These are phyloP conservation scores for Chaetomium globosum DNA, from an alignment of 2,329 filamentous ascomycete species.

Conservation along the genomic window DNA sequence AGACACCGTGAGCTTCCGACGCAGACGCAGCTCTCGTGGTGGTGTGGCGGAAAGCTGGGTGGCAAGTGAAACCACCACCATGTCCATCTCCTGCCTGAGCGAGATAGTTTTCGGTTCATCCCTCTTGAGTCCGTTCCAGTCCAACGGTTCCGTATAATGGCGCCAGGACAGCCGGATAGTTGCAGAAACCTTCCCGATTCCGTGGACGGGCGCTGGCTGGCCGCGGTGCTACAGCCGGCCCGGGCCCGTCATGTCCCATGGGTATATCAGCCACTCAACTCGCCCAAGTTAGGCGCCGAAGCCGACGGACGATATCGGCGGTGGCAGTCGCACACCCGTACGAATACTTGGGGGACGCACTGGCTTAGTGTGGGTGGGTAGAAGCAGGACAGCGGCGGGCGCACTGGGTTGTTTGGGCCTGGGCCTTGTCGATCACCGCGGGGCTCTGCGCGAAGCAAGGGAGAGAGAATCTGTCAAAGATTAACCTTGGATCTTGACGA, in stretches of 20 bases:
- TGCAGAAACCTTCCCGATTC: slow-evolving; percentile 8
- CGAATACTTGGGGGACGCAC: background rate
- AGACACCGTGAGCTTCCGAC: background rate
- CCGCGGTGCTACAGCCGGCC: slow-evolving; percentile 12
- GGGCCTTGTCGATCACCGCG: slow-evolving; percentile 6
- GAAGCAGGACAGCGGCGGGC: background rate
- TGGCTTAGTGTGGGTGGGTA: background rate
- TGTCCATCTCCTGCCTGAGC: background rate
- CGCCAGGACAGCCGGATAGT: background rate
- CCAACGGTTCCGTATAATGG: background rate
- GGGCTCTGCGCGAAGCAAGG: slow-evolving; percentile 5
- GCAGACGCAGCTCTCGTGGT: background rate
- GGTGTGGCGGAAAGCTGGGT: background rate
- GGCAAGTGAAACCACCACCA: background rate
- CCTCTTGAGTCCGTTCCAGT: too few species aligned
- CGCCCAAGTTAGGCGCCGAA: background rate
- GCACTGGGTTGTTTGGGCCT: background rate
- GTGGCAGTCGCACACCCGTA: background rate
- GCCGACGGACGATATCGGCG: slow-evolving; percentile 14
- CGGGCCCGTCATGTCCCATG: slow-evolving; percentile 7
- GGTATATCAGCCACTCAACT: background rate
- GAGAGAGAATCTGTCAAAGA: background rate
- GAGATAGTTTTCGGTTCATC: background rate
- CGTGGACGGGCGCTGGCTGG: slow-evolving; percentile 2
- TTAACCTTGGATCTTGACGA: background rate